phyloP scores from a whole-genome alignment of 129 eudicot genomes.

The Flaveria brownii region DNA sequence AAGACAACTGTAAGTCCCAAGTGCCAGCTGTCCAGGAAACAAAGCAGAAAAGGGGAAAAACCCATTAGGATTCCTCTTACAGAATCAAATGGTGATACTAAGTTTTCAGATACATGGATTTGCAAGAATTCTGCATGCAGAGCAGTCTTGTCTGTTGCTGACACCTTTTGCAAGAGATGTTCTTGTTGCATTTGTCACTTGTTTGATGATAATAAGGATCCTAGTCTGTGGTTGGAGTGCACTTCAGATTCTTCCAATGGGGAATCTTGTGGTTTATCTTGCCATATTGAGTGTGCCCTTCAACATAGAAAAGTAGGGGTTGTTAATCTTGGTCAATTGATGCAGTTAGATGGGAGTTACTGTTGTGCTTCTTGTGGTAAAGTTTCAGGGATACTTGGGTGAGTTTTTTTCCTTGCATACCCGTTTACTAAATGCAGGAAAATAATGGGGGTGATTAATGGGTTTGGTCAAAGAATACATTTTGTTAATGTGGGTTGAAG shows the following conservation, averaged over 20 bases:
- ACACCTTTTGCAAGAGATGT: constrained; percentile 91
- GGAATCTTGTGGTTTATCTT: constrained; percentile 84
- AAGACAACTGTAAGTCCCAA: constrained; percentile 50
- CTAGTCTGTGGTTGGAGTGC: constrained; percentile 96
- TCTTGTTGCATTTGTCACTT: constrained; percentile 96
- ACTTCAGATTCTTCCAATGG: constrained; percentile 63
- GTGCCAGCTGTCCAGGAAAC: constrained; percentile 58
- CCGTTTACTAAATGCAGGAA: background rate
- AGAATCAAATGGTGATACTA: constrained; percentile 44
- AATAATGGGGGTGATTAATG: background rate
- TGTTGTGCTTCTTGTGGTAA: constrained; percentile 97
- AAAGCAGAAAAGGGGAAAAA: constrained; percentile 69
- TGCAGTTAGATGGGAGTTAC: constrained; percentile 92
- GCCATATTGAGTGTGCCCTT: constrained; percentile 97
- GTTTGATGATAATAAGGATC: constrained; percentile 96
- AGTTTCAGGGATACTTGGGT: constrained; percentile 95
- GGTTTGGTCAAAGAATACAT: background rate
- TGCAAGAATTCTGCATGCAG: constrained; percentile 94
- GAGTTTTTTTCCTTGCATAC: constrained; percentile 32
- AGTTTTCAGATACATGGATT: constrained; percentile 60
- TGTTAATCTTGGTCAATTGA: constrained; percentile 75
- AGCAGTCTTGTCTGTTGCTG: constrained; percentile 64
- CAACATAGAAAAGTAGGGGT: constrained; percentile 76
- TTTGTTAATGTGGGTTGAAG: background rate
- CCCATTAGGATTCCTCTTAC: constrained; percentile 59